A percentile compares a stretch with the other conserved stretches of the same genome.
phyloP scores from a whole-genome alignment of 352 stramenopile species.

The Hyaloperonospora arabidopsidis region DNA sequence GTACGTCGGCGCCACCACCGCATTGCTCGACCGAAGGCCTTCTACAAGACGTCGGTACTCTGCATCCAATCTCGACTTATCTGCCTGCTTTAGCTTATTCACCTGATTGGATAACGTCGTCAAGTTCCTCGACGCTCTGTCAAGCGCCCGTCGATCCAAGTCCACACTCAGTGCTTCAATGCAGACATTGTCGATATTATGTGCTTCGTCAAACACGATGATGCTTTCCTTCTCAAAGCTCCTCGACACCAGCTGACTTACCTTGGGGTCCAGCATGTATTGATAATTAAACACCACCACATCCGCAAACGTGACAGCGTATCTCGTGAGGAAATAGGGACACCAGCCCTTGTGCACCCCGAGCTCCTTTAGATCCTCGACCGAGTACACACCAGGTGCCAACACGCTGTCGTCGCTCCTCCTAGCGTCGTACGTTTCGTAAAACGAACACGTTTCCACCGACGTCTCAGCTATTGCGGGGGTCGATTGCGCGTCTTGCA shows the following conservation, averaged over 20 bases:
- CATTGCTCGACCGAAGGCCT: constrained; percentile 89
- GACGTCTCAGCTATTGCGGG: constrained; percentile 1
- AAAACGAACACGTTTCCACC: constrained; percentile 85
- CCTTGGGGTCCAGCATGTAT: constrained; percentile 98
- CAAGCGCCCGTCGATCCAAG: constrained; percentile 88
- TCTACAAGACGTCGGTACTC: constrained; percentile 95
- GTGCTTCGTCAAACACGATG: constrained; percentile 96
- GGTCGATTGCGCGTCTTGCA: constrained; percentile 9
- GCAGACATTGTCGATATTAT: constrained; percentile 99
- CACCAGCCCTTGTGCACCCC: constrained; percentile 91
- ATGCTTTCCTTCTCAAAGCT: constrained; percentile 92
- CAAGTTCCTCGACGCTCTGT: constrained; percentile 89
- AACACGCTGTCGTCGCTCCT: constrained; percentile 90
- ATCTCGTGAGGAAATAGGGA: constrained; percentile 97
- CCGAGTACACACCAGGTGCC: constrained; percentile 90
- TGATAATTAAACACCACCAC: constrained; percentile 99
- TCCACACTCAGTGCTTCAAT: constrained; percentile 97
- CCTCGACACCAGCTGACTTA: constrained; percentile 84
- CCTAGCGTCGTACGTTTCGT: constrained; percentile 82
- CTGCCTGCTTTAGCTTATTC: constrained; percentile 84
- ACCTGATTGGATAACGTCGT: constrained; percentile 70
- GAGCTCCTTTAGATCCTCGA: constrained; percentile 94
- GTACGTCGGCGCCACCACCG: constrained; percentile 49
- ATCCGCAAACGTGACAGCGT: constrained; percentile 95
- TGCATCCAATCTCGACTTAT: constrained; percentile 87